A percentile compares a stretch with the other conserved stretches of the same genome.
Evolutionary conservation across 2,329 filamentous ascomycete genomes (phyloP).

Genomic region (Paraphoma sp.): DNA sequence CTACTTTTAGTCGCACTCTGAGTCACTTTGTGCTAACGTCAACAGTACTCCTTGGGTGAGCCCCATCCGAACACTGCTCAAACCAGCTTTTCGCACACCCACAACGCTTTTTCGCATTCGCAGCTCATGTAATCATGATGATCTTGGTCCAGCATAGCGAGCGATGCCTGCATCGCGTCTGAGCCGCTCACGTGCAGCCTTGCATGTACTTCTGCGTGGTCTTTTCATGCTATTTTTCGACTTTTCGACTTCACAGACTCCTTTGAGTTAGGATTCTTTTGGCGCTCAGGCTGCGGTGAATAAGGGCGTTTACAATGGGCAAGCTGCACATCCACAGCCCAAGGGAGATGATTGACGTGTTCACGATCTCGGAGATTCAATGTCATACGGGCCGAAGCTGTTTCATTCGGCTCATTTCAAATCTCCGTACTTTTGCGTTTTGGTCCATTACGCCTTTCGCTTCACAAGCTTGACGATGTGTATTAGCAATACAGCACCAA

Average conservation of each 20-base stretch:
- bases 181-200: too few relatives aligned
- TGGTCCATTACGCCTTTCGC: neutral
- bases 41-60: constrained; percentile 31
- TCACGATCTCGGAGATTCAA: neutral
- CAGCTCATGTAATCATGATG: too few relatives aligned
- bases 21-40: constrained; percentile 12
- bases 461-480: neutral
- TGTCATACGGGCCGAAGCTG: neutral
- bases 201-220: too few relatives aligned
- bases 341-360: neutral
- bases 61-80: too few relatives aligned
- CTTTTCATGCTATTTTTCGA: neutral
- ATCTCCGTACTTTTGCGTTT: neutral
- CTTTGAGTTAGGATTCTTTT: neutral
- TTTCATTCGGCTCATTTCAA: neutral
- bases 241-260: neutral
- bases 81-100: too few relatives aligned
- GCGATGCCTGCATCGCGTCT: too few relatives aligned
- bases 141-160: too few relatives aligned
- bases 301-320: neutral
- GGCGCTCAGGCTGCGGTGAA: neutral
- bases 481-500: neutral
- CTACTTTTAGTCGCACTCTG: constrained; percentile 10
- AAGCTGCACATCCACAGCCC: neutral
- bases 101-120: too few relatives aligned